A percentile compares a stretch with the other conserved stretches of the same genome.
Conservation (phyloP, 345 rosid genomes). For the rapeseed (Brassica napus) region DNA sequence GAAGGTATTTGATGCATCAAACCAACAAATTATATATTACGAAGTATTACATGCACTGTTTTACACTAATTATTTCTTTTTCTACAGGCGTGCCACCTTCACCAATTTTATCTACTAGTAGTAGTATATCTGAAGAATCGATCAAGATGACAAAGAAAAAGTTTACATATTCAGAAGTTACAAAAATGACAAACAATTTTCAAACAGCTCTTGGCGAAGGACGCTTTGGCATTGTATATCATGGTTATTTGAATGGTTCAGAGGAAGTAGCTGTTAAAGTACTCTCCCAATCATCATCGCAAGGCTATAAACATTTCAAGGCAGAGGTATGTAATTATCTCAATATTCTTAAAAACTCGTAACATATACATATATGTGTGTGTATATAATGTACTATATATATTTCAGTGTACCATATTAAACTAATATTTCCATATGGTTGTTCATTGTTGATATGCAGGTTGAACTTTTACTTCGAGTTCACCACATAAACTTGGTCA, state of each 20-base stretch:
- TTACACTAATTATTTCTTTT: too few species aligned
- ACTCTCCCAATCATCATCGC: conserved; percentile 19
- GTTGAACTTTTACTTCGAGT: conserved; percentile 44
- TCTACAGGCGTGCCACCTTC: too few species aligned
- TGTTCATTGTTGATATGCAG: conserved; percentile 1
- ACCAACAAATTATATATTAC: too few species aligned
- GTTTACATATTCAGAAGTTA: conserved; percentile 23
- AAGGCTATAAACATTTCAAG: conserved; percentile 31
- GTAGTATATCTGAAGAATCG: too few species aligned
- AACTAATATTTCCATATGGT: not conserved
- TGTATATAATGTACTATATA: too few species aligned
- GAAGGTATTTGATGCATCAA: too few species aligned
- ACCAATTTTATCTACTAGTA: too few species aligned
- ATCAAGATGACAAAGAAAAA: too few species aligned
- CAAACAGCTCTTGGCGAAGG: conserved; percentile 47
- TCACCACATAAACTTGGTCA: conserved; percentile 46
- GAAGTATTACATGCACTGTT: too few species aligned
- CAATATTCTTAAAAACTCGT: not conserved
- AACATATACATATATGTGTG: not conserved
- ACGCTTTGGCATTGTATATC: conserved; percentile 56
- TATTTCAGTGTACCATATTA: too few species aligned
- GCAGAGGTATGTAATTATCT: conserved; percentile 14
- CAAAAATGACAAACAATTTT: conserved; percentile 45
- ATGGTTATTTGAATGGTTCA: conserved; percentile 31
- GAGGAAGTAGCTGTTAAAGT: conserved; percentile 26